A percentile compares a stretch with the other conserved stretches of the same genome.
Evolutionary conservation across 2,329 filamentous ascomycete species (phyloP).

Genomic region (Microsporum canis): DNA sequence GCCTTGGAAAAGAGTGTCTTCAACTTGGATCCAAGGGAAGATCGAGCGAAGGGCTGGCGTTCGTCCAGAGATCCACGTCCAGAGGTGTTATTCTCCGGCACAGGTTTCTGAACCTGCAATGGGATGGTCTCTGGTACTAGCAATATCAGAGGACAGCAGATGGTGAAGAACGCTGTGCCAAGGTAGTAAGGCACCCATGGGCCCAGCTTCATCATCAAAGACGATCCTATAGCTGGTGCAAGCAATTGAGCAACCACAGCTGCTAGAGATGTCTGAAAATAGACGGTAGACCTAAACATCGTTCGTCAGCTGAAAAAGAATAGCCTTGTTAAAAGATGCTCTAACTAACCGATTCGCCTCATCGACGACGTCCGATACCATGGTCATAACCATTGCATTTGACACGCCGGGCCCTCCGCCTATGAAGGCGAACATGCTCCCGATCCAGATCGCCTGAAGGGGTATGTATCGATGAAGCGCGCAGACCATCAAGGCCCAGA

Average conservation of each 20-base stretch:
- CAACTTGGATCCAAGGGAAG: background rate
- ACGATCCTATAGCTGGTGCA: conserved; percentile 30
- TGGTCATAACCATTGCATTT: conserved; percentile 39
- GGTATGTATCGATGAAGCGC: conserved; percentile 34
- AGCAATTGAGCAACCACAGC: conserved; percentile 32
- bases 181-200: conserved; percentile 33
- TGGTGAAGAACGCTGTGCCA: conserved; percentile 25
- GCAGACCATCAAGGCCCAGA: conserved; percentile 25
- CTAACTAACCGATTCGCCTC: conserved; percentile 31
- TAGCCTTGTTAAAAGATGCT: background rate
- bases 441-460: conserved; percentile 39
- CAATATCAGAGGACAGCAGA: conserved; percentile 25
- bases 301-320: background rate
- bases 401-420: conserved; percentile 40
- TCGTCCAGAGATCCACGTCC: background rate
- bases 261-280: conserved; percentile 32
- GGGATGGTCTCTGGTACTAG: conserved; percentile 32
- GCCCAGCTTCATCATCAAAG: conserved; percentile 28
- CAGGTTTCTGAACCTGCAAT: conserved; percentile 8
- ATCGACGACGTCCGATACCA: conserved; percentile 42
- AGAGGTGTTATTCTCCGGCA: background rate
- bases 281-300: conserved; percentile 26
- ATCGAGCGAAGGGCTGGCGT: background rate
- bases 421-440: conserved; percentile 35
- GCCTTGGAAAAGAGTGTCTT: conserved; percentile 4